A percentile compares a stretch with the other conserved stretches of the same genome.
Conservation (phyloP, 441 rosid genomes). For the Raphanus hybrid region DNA sequence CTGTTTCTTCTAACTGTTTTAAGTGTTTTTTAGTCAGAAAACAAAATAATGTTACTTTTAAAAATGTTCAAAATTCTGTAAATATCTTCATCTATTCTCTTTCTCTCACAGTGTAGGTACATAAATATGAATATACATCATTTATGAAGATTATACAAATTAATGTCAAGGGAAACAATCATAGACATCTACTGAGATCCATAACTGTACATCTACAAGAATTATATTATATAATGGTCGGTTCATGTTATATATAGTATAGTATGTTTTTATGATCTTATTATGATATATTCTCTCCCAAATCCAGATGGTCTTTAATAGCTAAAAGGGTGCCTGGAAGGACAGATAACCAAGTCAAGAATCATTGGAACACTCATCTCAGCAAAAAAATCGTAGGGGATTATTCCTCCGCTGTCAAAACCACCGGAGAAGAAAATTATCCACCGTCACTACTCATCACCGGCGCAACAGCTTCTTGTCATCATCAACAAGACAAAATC, state of each 20-base stretch:
- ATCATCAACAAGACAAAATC: slow-evolving; percentile 5
- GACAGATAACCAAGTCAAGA: slow-evolving; percentile 41
- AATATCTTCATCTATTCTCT: not conserved
- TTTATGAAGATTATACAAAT: not conserved
- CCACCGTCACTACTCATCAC: slow-evolving; percentile 20
- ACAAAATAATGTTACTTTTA: not conserved
- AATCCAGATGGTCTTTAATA: slow-evolving; percentile 38
- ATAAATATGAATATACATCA: not conserved
- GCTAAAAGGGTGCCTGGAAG: slow-evolving; percentile 38
- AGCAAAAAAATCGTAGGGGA: slow-evolving; percentile 23
- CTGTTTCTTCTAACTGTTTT: not conserved
- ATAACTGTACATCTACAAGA: not conserved
- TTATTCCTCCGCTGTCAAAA: slow-evolving; percentile 20
- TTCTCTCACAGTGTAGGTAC: not conserved
- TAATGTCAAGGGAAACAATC: not conserved
- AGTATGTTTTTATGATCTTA: not conserved
- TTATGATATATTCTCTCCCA: not conserved
- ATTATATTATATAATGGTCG: not conserved
- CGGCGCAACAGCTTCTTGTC: slow-evolving; percentile 8
- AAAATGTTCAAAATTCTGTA: not conserved
- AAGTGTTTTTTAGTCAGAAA: not conserved
- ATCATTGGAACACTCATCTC: slow-evolving; percentile 37
- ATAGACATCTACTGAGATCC: not conserved
- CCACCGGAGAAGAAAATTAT: slow-evolving; percentile 3
- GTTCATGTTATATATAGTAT: not conserved